A percentile compares a stretch with the other conserved stretches of the same genome.
phyloP scores from a whole-genome alignment of 2,329 filamentous ascomycete species.

The Paecilomyces formosus region DNA sequence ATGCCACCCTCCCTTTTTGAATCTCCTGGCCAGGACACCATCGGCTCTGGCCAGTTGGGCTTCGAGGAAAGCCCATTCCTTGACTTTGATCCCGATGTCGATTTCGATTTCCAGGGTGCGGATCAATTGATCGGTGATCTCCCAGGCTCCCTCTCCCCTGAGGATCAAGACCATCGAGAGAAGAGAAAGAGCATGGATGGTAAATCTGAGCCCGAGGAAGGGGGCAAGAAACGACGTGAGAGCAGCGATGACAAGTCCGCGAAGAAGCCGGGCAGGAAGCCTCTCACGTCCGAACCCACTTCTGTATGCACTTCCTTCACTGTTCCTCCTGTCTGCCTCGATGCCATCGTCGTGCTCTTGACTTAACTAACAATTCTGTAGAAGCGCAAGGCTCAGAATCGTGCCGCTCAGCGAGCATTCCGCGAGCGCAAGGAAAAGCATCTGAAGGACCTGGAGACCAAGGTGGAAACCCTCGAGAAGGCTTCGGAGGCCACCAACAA shows the following conservation, averaged over 20 bases:
- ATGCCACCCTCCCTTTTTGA: slow-evolving; percentile 25
- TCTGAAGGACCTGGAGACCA: slow-evolving; percentile 44
- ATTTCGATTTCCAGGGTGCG: slow-evolving; percentile 60
- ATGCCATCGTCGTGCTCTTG: neutral
- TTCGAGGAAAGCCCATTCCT: slow-evolving; percentile 73
- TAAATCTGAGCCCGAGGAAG: slow-evolving; percentile 56
- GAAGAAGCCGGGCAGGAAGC: slow-evolving; percentile 96
- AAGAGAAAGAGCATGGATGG: slow-evolving; percentile 49
- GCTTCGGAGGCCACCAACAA: slow-evolving; percentile 73
- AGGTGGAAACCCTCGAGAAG: slow-evolving; percentile 63
- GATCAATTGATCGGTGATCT: slow-evolving; percentile 70
- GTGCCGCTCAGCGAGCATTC: slow-evolving; percentile 87
- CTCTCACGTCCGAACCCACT: slow-evolving; percentile 88
- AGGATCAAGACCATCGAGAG: slow-evolving; percentile 48
- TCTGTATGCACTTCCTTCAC: slow-evolving; percentile 59
- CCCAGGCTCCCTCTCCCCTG: slow-evolving; percentile 37
- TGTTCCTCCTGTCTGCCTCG: neutral
- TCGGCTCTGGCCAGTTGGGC: slow-evolving; percentile 42
- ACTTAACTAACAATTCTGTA: slow-evolving; percentile 19
- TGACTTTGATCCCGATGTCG: slow-evolving; percentile 73
- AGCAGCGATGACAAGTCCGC: slow-evolving; percentile 73
- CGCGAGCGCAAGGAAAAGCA: slow-evolving; percentile 89
- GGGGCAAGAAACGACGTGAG: slow-evolving; percentile 63
- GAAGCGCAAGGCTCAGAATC: slow-evolving; percentile 78
- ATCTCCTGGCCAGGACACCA: slow-evolving; percentile 24